These are phyloP conservation scores for Chernovozyma aurita DNA, from an alignment of 1,139 yeast species.

Conservation along the genomic window DNA sequence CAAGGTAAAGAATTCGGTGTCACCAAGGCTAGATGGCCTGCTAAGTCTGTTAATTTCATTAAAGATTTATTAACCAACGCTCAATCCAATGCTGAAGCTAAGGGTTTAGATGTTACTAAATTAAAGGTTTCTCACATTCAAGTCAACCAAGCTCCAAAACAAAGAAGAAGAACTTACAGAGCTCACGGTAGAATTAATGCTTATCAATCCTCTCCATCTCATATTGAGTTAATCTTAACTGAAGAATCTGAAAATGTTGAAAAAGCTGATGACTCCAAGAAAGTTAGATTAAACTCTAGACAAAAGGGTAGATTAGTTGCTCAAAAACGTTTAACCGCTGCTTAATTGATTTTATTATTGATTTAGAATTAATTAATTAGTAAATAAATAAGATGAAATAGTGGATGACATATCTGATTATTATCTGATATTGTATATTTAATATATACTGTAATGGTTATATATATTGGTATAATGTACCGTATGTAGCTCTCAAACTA, in stretches of 20 bases:
- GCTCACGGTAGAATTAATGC: constrained; percentile 99
- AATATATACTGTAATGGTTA: constrained; percentile 7
- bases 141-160: constrained; percentile 99
- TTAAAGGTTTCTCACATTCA: constrained; percentile 97
- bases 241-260: constrained; percentile 94
- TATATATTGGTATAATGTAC: no score
- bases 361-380: background rate
- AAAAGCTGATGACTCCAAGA: constrained; percentile 85
- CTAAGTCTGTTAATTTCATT: constrained; percentile 93
- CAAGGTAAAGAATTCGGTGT: constrained; percentile 99
- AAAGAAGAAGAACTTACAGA: constrained; percentile 99
- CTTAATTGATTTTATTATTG: constrained; percentile 15
- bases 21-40: constrained; percentile 99
- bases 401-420: background rate
- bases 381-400: constrained; percentile 4
- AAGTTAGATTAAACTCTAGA: constrained; percentile 80
- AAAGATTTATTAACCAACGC: constrained; percentile 96
- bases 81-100: constrained; percentile 97
- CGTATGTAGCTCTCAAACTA: no score
- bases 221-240: constrained; percentile 95
- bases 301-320: constrained; percentile 90
- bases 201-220: constrained; percentile 97
- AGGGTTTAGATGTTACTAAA: constrained; percentile 95
- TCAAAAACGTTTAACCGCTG: constrained; percentile 59
- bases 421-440: constrained; percentile 5